Conservation (phyloP, 2,329 filamentous ascomycete species). For the Calycina herbarum region DNA sequence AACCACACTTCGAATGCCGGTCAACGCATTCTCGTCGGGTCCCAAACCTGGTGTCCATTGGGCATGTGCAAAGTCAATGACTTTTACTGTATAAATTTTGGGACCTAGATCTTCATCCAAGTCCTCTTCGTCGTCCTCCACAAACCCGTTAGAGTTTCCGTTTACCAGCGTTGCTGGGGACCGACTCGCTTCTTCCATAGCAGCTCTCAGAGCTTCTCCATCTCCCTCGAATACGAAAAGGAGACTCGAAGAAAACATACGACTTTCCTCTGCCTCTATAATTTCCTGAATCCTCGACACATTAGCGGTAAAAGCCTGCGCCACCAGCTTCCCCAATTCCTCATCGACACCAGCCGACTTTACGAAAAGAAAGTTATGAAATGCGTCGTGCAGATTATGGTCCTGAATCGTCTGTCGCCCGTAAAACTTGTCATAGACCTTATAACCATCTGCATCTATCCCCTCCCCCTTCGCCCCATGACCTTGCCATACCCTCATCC, state of each 20-base stretch:
- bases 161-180: constrained; percentile 32
- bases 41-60: constrained; percentile 76
- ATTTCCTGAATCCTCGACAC: constrained; percentile 54
- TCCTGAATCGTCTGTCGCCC: constrained; percentile 54
- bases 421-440: constrained; percentile 63
- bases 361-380: constrained; percentile 60
- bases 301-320: constrained; percentile 53
- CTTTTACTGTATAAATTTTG: constrained; percentile 74
- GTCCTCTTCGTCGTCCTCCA: constrained; percentile 37
- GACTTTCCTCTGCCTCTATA: constrained; percentile 55
- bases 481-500: constrained; percentile 64
- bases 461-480: constrained; percentile 54
- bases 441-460: constrained; percentile 53
- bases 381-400: constrained; percentile 54
- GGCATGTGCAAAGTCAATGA: constrained; percentile 98
- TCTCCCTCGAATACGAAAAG: constrained; percentile 67
- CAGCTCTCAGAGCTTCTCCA: constrained; percentile 49
- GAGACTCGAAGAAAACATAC: constrained; percentile 59
- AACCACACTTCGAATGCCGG: constrained; percentile 70
- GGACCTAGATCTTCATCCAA: constrained; percentile 57
- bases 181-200: constrained; percentile 39
- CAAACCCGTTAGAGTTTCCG: constrained; percentile 35
- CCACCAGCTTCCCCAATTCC: constrained; percentile 56
- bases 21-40: constrained; percentile 79
- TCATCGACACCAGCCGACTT: constrained; percentile 57